phyloP scores from a whole-genome alignment of 257 asterid species.

The Paulownia fortunei region DNA sequence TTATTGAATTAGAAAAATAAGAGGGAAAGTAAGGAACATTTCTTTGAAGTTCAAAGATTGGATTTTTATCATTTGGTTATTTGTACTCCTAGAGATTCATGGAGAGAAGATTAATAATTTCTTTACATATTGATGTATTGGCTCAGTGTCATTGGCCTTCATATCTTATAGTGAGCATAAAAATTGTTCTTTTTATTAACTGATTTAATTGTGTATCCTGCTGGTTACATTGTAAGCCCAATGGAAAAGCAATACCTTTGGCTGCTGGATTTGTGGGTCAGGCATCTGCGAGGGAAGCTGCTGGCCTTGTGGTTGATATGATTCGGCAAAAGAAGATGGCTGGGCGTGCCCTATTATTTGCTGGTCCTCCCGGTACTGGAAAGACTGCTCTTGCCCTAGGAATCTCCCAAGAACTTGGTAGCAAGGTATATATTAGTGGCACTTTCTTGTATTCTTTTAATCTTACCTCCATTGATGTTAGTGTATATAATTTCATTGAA shows the following conservation, averaged over 20 bases:
- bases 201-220: constrained; percentile 11
- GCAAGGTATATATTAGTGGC: constrained; percentile 59
- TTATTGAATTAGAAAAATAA: background rate
- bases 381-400: constrained; percentile 97
- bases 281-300: constrained; percentile 89
- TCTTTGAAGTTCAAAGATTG: constrained; percentile 7
- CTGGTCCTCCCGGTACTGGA: constrained; percentile 98
- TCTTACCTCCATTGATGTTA: background rate
- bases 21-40: background rate
- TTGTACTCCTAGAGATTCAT: background rate
- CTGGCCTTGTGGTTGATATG: constrained; percentile 93
- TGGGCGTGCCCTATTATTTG: constrained; percentile 80
- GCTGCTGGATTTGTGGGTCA: constrained; percentile 98
- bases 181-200: background rate
- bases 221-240: constrained; percentile 49
- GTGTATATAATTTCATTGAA: background rate
- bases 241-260: constrained; percentile 77
- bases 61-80: background rate
- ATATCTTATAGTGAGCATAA: background rate
- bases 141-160: background rate
- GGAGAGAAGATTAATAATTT: background rate
- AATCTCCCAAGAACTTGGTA: constrained; percentile 92
- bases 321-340: constrained; percentile 95
- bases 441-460: background rate
- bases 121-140: background rate